Evolutionary conservation across 2,329 filamentous ascomycete genomes (phyloP), one percentile per base, ranked within the genome.

Genomic region (Fusarium pininemorale): DNA sequence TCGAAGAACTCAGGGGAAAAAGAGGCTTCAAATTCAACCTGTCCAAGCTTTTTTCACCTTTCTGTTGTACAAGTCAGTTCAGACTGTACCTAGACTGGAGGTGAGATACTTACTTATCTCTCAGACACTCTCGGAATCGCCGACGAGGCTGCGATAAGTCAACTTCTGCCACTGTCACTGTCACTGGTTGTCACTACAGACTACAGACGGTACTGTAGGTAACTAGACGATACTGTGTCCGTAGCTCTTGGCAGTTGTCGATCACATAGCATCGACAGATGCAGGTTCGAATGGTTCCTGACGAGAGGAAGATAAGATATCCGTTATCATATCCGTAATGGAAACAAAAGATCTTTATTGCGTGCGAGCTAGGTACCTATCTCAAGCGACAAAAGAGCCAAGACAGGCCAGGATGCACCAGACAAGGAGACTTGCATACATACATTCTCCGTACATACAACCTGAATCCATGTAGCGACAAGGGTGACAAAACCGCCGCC

Each of bases 261-360:
- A 70, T 59, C 71, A 60, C 55, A 50, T 38, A 69, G 42, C 45
- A 51, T 71, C 48, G 39, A 62, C 47, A 75, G 62, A 69, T 72
- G 63, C 72, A 74, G 41, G 59, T 60, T 64, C 42, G 35, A 35
- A 38, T 51, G 60, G 70, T 74, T 76, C 65, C 63, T 71, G 68
- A 48, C 60, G 67, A 69, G 41, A 37, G 44, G 30, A 56, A 75
- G 75, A 77, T 77, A 77, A 76, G 75, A 66, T 74, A 54, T 70
- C 51, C 61, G 72, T 66, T 72, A 66, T 74, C 68, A 74, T 72
- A 65, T 75, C 72, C 72, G 72, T 74, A 74, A 74, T 68, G 57
- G 71, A 74, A 74, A 74, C 72, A 74, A 75, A 75, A 74, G 72
- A 70, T 73, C 72, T 72, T 70, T 70, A 65, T 58, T 72, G 72